Evolutionary conservation across 345 rosid species (phyloP).

Genomic region (Cardamine occulta): DNA sequence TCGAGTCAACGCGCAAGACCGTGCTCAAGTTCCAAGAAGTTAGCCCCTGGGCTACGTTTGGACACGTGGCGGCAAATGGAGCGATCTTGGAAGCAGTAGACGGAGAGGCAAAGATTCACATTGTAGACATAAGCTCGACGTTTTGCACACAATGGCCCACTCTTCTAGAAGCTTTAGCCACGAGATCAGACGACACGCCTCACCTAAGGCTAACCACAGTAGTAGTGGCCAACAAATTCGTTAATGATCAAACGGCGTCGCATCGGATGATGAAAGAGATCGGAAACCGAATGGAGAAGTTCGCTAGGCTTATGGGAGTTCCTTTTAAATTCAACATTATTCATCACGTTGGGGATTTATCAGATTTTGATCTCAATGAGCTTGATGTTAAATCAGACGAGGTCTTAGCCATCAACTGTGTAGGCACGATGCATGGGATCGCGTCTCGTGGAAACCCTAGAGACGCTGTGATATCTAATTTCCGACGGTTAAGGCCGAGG

Average conservation of each 20-base stretch:
- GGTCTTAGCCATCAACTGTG: constrained; percentile 78
- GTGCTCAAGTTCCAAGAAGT: constrained; percentile 91
- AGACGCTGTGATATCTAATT: constrained; percentile 64
- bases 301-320: constrained; percentile 97
- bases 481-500: constrained; percentile 68
- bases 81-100: constrained; percentile 94
- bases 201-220: constrained; percentile 76
- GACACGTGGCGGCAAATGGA: constrained; percentile 94
- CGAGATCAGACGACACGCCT: constrained; percentile 89
- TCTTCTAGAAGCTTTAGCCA: constrained; percentile 92
- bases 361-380: constrained; percentile 60
- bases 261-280: constrained; percentile 92
- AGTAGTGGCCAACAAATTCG: constrained; percentile 48
- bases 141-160: constrained; percentile 99
- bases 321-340: constrained; percentile 87
- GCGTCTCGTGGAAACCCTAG: constrained; percentile 56
- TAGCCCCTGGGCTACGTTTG: constrained; percentile 96
- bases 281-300: constrained; percentile 84
- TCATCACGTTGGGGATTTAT: constrained; percentile 75
- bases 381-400: constrained; percentile 67
- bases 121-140: constrained; percentile 87
- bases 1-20: constrained; percentile 79
- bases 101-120: constrained; percentile 77
- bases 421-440: constrained; percentile 68
- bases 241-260: constrained; percentile 44